phyloP scores from a whole-genome alignment of 495 filamentous ascomycete species.

The Xylaria nigripes region DNA sequence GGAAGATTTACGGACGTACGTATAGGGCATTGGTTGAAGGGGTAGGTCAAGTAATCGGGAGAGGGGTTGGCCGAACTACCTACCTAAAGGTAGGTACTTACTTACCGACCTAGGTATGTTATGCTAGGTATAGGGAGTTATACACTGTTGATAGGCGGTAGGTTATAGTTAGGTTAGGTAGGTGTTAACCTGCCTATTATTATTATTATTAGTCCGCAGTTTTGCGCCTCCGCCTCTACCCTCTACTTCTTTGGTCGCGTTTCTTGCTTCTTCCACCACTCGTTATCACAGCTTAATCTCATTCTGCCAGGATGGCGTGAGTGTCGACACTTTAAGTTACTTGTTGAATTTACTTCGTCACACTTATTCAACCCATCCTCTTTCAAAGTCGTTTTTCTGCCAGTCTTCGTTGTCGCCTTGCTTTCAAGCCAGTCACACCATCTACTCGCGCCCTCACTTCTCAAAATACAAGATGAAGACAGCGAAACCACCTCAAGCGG shows the following conservation, averaged over 20 bases:
- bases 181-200: too few relatives aligned
- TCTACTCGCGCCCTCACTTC: slow-evolving; percentile 1
- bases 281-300: slow-evolving; percentile 10
- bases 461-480: slow-evolving; percentile 42
- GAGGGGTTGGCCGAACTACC: slow-evolving; percentile 7
- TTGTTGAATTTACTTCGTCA: slow-evolving; percentile 14
- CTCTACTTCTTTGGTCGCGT: slow-evolving; percentile 13
- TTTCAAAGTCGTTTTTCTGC: neutral
- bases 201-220: too few relatives aligned
- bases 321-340: slow-evolving; percentile 22
- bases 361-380: slow-evolving; percentile 7
- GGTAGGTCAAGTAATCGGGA: slow-evolving; percentile 16
- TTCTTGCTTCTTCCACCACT: slow-evolving; percentile 9
- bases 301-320: slow-evolving; percentile 25
- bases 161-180: neutral
- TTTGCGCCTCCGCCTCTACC: slow-evolving; percentile 23
- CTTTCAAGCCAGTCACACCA: slow-evolving; percentile 2
- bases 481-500: slow-evolving; percentile 36
- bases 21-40: neutral
- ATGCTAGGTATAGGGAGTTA: neutral
- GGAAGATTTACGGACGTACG: too few relatives aligned
- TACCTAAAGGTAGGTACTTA: neutral
- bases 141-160: neutral
- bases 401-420: slow-evolving; percentile 8
- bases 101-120: neutral